These are phyloP conservation scores for Botrytis medusae DNA, from an alignment of 2,329 filamentous ascomycete species.

Conservation along the genomic window DNA sequence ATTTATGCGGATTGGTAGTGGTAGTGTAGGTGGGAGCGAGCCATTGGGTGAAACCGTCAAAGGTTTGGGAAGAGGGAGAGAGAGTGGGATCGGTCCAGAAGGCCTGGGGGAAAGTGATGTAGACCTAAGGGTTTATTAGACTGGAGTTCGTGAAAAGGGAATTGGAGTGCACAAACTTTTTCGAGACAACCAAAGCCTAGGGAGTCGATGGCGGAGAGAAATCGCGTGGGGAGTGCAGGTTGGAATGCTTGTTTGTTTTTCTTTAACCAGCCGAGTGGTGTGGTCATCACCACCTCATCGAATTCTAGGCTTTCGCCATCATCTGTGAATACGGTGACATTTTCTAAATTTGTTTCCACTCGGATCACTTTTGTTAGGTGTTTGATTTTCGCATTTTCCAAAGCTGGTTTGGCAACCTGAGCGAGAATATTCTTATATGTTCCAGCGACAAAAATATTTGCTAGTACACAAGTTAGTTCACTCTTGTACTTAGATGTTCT, in stretches of 20 bases:
- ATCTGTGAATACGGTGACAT: slow-evolving; percentile 27
- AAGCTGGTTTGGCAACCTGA: slow-evolving; percentile 34
- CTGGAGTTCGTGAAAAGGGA: too few species aligned
- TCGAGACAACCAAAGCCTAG: slow-evolving; percentile 52
- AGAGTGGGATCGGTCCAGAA: slow-evolving; percentile 53
- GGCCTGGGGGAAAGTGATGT: slow-evolving; percentile 57
- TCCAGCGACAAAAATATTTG: slow-evolving; percentile 39
- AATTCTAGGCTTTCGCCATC: slow-evolving; percentile 31
- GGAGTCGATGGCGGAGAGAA: slow-evolving; percentile 48
- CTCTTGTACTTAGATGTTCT: background rate
- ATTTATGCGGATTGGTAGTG: slow-evolving; percentile 50
- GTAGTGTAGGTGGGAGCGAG: slow-evolving; percentile 56
- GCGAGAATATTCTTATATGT: slow-evolving; percentile 38
- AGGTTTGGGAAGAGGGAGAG: slow-evolving; percentile 24
- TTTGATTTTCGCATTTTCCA: slow-evolving; percentile 30
- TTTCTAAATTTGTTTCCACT: slow-evolving; percentile 23
- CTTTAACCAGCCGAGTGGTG: slow-evolving; percentile 52
- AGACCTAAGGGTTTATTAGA: slow-evolving; percentile 32
- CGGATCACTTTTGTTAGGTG: slow-evolving; percentile 32
- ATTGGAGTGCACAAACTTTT: slow-evolving; percentile 44
- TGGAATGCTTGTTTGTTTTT: slow-evolving; percentile 44
- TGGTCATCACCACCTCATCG: slow-evolving; percentile 51
- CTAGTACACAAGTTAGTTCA: slow-evolving; percentile 22
- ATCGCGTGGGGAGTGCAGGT: slow-evolving; percentile 45
- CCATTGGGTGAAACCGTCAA: slow-evolving; percentile 59